These are phyloP conservation scores for Neurospora sp. DNA, from an alignment of 495 filamentous ascomycete species.

Conservation along the genomic window DNA sequence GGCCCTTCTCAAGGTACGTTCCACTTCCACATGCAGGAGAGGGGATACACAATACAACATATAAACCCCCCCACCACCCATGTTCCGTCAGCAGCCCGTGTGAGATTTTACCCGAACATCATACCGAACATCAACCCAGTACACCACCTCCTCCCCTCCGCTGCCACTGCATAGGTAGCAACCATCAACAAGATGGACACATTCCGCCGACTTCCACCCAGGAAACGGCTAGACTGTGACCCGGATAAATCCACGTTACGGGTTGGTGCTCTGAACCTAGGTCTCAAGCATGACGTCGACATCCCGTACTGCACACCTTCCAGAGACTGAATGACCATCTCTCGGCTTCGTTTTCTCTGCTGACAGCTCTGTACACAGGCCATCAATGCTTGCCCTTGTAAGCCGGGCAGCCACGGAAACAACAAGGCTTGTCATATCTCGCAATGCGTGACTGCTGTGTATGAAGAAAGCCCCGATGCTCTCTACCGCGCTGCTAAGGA, in stretches of 20 bases:
- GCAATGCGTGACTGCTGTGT: slow-evolving; percentile 11
- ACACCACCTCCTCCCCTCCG: not conserved
- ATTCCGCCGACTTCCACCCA: not conserved
- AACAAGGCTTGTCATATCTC: slow-evolving; percentile 19
- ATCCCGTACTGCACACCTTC: not conserved
- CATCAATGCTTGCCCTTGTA: slow-evolving; percentile 12
- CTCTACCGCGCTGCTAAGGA: not conserved
- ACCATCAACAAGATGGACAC: not conserved
- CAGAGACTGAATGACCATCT: not conserved
- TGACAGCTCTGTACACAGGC: slow-evolving; percentile 6
- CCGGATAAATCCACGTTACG: not conserved
- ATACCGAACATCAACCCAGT: not conserved
- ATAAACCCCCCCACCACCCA: not conserved
- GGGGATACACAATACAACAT: not conserved
- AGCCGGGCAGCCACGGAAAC: slow-evolving; percentile 8
- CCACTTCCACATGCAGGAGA: not conserved
- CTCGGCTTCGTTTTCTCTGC: not conserved
- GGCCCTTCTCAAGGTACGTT: not conserved
- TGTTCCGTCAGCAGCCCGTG: not conserved
- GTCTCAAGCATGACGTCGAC: not conserved
- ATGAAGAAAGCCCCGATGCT: slow-evolving; percentile 3
- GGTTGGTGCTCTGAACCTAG: not conserved
- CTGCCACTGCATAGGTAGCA: not conserved
- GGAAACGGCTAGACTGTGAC: not conserved
- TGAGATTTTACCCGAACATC: not conserved